phyloP scores from a whole-genome alignment of 2,329 filamentous ascomycete species.

The Alternaria brassicicola region DNA sequence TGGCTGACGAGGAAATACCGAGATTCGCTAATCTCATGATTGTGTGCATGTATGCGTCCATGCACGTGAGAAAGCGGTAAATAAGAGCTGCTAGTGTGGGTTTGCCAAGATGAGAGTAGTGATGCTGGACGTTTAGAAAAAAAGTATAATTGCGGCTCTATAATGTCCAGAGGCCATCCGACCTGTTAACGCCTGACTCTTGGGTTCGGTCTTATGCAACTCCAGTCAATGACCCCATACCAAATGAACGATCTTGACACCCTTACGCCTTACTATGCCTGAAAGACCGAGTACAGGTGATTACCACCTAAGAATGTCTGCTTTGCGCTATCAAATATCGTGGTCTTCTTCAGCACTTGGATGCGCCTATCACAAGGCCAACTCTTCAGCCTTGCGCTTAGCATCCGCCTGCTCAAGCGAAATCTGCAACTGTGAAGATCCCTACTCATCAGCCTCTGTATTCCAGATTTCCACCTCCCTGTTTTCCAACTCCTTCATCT shows the following conservation, averaged over 20 bases:
- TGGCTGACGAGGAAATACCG: background rate
- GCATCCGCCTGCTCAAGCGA: background rate
- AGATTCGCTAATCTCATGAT: background rate
- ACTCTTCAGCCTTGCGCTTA: background rate
- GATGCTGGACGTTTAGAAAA: background rate
- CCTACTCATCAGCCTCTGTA: slow-evolving; percentile 70
- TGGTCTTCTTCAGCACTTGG: background rate
- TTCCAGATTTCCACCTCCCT: slow-evolving; percentile 82
- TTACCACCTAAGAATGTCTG: background rate
- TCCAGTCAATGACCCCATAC: background rate
- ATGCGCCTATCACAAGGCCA: background rate
- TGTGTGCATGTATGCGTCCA: background rate
- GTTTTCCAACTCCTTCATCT: slow-evolving; percentile 76
- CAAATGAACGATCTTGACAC: background rate
- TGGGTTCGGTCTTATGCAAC: background rate
- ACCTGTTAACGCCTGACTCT: background rate
- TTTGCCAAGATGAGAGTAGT: background rate
- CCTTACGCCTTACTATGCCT: background rate
- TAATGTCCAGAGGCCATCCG: background rate
- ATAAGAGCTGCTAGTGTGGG: background rate
- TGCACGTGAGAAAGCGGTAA: background rate
- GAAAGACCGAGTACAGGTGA: background rate
- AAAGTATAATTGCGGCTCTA: background rate
- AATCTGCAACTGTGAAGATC: background rate
- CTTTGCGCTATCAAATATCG: background rate